Evolutionary conservation across 1,284 basidiomycete species (phyloP), one percentile per base, ranked within the genome.

Genomic region (Ceratobasidium sp.): DNA sequence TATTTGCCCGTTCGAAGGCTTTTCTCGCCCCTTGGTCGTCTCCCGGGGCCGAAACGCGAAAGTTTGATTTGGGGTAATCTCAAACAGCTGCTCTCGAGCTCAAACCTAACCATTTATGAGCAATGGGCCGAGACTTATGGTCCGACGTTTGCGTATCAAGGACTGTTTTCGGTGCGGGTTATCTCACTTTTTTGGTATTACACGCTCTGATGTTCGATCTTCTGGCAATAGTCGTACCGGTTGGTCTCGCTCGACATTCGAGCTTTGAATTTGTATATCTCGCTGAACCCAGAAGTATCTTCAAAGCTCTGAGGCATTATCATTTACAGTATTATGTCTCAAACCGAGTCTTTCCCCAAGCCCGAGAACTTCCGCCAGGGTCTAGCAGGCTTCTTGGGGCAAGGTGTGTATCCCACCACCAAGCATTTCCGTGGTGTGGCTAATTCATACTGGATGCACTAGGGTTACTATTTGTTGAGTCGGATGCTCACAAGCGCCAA

Each of bases 401-500:
- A 40, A 32, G 46, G 46, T 29, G 13, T 71, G 32, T 56, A 19
- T 5, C 46, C 59, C n/a, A 67, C 22, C 4, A 17, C 4, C 64
- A 15, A 34, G 46, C 46, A 7, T 6, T 29, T 34, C 49, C 46
- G 13, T 22, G 13, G 15, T 29, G n/a, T 4, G 7, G 8, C n/a
- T 13, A 32, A 49, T 34, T 11, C 22, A 11, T 52, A 51, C 29
- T 9, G 6, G 11, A 8, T 15, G 46, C 34, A 29, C 25, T 17
- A 67, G 65, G 71, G 17, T 44, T 78, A 34, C 25, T 78, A 5
- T 73, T 71, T 32, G 77, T 46, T 13, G 77, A 78, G 40, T 75
- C 65, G 22, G 67, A 71, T 54, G 56, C 54, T 15, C 77, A 78
- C 57, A 78, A 76, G 54, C 74, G 77, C 57, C 77, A 78, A 59